Conservation (phyloP, 169 alveolate genomes). For the Plasmodium malariae region DNA sequence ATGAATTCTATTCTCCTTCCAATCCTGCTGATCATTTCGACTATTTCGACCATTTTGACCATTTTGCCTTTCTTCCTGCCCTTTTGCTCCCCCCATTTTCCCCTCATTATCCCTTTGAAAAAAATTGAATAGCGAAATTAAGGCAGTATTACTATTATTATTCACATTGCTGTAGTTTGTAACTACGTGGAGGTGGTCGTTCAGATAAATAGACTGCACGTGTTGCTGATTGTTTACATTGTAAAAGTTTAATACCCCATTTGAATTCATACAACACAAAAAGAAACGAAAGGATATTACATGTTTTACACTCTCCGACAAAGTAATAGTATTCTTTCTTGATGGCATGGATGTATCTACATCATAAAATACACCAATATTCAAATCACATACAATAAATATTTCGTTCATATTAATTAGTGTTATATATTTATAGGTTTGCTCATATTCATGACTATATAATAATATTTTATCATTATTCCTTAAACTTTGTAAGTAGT, state of each 20-base stretch:
- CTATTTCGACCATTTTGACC: too few relatives aligned
- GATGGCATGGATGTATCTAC: slow-evolving; percentile 66
- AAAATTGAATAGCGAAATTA: neutral
- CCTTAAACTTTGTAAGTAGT: slow-evolving; percentile 11
- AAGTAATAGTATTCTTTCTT: slow-evolving; percentile 37
- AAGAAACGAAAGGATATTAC: slow-evolving; percentile 32
- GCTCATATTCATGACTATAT: slow-evolving; percentile 64
- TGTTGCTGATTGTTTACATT: slow-evolving; percentile 59
- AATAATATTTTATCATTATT: slow-evolving; percentile 38
- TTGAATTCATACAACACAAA: slow-evolving; percentile 23
- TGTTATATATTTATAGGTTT: slow-evolving; percentile 48
- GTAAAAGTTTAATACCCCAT: slow-evolving; percentile 24
- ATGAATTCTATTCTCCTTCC: too few relatives aligned
- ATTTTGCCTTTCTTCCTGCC: too few relatives aligned
- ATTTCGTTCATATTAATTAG: slow-evolving; percentile 37
- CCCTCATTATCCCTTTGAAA: neutral
- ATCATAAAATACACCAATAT: slow-evolving; percentile 72
- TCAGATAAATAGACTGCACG: slow-evolving; percentile 30
- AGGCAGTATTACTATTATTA: neutral
- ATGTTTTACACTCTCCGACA: neutral
- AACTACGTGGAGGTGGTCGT: neutral
- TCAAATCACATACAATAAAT: slow-evolving; percentile 66
- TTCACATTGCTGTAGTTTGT: slow-evolving; percentile 3
- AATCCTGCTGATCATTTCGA: too few relatives aligned
- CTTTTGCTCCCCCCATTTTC: too few relatives aligned